phyloP scores from a whole-genome alignment of 2,329 filamentous ascomycete species.

The Xylariaceae sp. region DNA sequence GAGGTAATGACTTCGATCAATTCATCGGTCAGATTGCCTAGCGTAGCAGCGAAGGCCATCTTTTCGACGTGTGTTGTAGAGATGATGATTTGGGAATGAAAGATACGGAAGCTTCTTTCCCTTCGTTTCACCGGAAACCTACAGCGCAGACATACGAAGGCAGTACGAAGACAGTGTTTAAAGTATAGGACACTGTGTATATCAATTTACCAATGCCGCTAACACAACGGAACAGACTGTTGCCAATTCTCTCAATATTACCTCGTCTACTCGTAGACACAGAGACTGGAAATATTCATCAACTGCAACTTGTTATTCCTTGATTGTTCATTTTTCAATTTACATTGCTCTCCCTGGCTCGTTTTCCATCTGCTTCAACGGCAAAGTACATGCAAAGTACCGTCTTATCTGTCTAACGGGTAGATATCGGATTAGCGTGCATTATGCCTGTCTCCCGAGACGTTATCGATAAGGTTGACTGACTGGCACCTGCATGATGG shows the following conservation, averaged over 20 bases:
- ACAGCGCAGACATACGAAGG: neutral
- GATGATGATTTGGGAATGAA: neutral
- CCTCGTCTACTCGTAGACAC: neutral
- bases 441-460: neutral
- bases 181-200: neutral
- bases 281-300: neutral
- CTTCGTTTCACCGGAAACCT: neutral
- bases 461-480: neutral
- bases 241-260: neutral
- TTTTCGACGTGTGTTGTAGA: neutral
- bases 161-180: neutral
- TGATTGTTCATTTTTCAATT: neutral
- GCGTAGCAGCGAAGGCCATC: slow-evolving; percentile 67
- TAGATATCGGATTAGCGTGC: too few species aligned
- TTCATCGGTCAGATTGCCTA: slow-evolving; percentile 63
- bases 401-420: too few species aligned
- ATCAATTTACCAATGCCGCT: neutral
- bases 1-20: slow-evolving; percentile 61
- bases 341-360: neutral
- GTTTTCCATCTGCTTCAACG: too few species aligned
- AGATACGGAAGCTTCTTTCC: neutral
- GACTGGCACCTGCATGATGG: neutral
- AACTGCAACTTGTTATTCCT: neutral
- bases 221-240: neutral
- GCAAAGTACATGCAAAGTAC: too few species aligned